Evolutionary conservation across 495 filamentous ascomycete species (phyloP), one percentile per base, ranked within the genome.

Genomic region (Daldinia loculata): DNA sequence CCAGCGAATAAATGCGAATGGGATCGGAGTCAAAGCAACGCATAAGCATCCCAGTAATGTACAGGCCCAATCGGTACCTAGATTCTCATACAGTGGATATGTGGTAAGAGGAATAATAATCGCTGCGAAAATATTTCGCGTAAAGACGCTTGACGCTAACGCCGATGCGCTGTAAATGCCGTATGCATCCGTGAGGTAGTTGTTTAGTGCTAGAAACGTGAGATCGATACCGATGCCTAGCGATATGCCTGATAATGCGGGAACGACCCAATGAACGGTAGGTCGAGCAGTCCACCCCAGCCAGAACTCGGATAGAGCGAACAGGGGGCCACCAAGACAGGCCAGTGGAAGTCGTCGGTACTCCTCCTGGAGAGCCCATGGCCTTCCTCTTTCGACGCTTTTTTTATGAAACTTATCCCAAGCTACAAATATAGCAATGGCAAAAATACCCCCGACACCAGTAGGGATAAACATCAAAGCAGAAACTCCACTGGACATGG

Each of bases 151-250:
- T 0, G 89, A 87, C 0, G 91, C 90, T 60, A 91, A 77, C 0
- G 90, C 91, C 38, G 81, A 85, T 8, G 91, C 90, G 2, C 89
- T 85, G 74, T 88, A 92, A 56, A 90, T 85, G 36, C 82, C 84
- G 75, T 93, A 93, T 7, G 89, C 90, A 70, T 93, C 91, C 0
- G 90, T 85, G 19, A 92, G 79, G 56, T 92, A 93, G 68, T 90
- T 92, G 17, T 90, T 76, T 30, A 91, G 82, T 1, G 86, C 84
- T 45, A 89, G 89, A 76, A 92, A 93, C 17, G 89, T 86, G 17
- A 88, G 80, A 8, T 87, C 80, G 67, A 89, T 90, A 2, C 87
- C 91, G 38, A 90, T 81, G 7, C 91, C 91, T 66, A 91, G 90
- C 2, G 89, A 77, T 2, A 91, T 52, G 2, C 86, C 86, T 0